phyloP scores from a whole-genome alignment of 2,329 filamentous ascomycete species.

The Volutella citrinella region DNA sequence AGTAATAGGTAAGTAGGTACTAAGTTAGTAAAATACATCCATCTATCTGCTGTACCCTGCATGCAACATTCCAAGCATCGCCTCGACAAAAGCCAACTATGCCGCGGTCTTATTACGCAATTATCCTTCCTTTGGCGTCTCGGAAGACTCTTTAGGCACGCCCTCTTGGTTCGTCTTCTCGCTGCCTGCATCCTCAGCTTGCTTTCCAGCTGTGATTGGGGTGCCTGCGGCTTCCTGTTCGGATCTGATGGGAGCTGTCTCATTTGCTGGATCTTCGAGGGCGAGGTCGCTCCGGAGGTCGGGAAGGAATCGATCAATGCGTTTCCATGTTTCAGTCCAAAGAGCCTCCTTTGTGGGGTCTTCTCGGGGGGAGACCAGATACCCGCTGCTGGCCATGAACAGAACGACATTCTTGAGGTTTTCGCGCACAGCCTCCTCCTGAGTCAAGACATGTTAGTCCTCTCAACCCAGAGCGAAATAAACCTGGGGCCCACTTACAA shows the following conservation, averaged over 20 bases:
- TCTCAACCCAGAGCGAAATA: not conserved
- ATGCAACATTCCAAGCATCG: no score
- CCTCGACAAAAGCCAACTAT: no score
- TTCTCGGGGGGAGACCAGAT: constrained; percentile 67
- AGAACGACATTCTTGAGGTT: constrained; percentile 94
- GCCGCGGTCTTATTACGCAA: no score
- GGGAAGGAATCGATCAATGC: constrained; percentile 63
- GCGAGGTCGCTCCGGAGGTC: constrained; percentile 56
- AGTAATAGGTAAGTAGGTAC: no score
- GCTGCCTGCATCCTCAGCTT: constrained; percentile 2
- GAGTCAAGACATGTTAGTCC: constrained; percentile 13
- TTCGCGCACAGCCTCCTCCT: constrained; percentile 95
- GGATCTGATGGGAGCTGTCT: no score
- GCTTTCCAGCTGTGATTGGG: constrained; percentile 1
- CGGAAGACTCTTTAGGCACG: no score
- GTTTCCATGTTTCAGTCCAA: constrained; percentile 63
- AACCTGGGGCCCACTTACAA: constrained; percentile 62
- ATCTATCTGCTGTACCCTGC: no score
- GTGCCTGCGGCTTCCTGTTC: no score
- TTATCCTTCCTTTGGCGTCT: no score
- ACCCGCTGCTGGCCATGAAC: constrained; percentile 89
- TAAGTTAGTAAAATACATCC: no score
- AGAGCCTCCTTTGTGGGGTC: constrained; percentile 54
- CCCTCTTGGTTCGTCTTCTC: no score
- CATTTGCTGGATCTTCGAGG: constrained; percentile 42